Evolutionary conservation across 2,329 filamentous ascomycete genomes (phyloP).

Genomic region (Colletotrichum somersetense): DNA sequence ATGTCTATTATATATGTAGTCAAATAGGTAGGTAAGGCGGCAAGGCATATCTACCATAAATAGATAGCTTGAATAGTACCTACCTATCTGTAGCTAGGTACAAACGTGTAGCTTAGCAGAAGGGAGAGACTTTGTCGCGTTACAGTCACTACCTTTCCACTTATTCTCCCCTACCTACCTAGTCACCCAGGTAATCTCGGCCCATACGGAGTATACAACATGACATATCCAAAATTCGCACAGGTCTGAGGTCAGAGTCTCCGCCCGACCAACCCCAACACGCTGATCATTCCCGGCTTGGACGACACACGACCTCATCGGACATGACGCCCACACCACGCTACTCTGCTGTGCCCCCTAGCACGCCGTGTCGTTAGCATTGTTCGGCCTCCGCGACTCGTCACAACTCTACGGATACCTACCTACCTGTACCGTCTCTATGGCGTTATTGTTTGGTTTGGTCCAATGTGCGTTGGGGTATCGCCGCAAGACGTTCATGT

Average conservation of each 20-base stretch:
- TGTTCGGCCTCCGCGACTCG: slow-evolving; percentile 1
- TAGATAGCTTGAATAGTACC: too few relatives aligned
- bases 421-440: background rate
- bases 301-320: slow-evolving; percentile 43
- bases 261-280: slow-evolving; percentile 23
- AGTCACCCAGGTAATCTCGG: background rate
- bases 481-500: background rate
- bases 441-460: background rate
- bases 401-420: slow-evolving; percentile 9
- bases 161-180: background rate
- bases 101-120: too few relatives aligned
- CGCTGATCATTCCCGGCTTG: slow-evolving; percentile 41
- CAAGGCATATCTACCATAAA: too few relatives aligned
- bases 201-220: background rate
- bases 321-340: slow-evolving; percentile 31
- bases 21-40: too few relatives aligned
- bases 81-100: too few relatives aligned
- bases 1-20: too few relatives aligned
- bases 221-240: background rate
- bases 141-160: background rate
- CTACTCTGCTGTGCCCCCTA: slow-evolving; percentile 4
- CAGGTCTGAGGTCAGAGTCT: slow-evolving; percentile 42
- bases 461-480: background rate
- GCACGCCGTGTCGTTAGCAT: slow-evolving; percentile 14
- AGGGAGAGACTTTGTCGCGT: background rate